Evolutionary conservation across 108 stramenopile species (phyloP), one percentile per base, ranked within the genome.

Genomic region (Cyclostephanos invisitatus): DNA sequence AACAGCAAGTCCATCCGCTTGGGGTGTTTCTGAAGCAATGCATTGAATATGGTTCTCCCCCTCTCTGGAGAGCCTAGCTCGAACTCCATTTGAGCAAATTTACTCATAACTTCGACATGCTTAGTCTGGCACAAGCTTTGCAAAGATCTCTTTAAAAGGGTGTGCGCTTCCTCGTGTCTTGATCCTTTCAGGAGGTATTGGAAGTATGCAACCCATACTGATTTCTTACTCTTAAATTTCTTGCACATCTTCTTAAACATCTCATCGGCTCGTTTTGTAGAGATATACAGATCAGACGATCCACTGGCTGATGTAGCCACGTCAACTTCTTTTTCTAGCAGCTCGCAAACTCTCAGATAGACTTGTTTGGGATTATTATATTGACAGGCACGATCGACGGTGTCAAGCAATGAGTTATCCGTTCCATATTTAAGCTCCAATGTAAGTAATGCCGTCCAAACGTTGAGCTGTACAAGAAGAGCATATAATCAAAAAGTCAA

Each of bases 361-460:
- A 97, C 91, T 60, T 96, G 84, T 73, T 97, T 96, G 14, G 96
- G 96, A 72, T 96, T 93, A 73, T 87, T 94, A 38, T 96, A 91
- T 58, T 93, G 83, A 72, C 91, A 87, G 1, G 97, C 98, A 22
- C 91, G 73, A 22, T 92, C 89, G 17, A 97, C 73, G 12, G 88
- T 84, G 42, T 78, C 74, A 67, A 90, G 75, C 37, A 97, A 70
- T 12, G 83, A 85, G 15, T 83, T 87, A 11, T 79, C 68, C 51
- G 64, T 90, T 22, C 98, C 98, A 70, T 89, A 98, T 68, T 94
- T 95, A 37, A 96, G 76, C 75, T 99, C 98, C 38, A 99, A 73
- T 42, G 97, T 97, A 27, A 99, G 75, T 15, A 95, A 69, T 28
- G 98, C 97, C 21, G 95, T 87, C 97, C 96, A 99, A 0, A 99